Evolutionary conservation across 352 stramenopile genomes (phyloP).

Genomic region (Pythium rishiriense): DNA sequence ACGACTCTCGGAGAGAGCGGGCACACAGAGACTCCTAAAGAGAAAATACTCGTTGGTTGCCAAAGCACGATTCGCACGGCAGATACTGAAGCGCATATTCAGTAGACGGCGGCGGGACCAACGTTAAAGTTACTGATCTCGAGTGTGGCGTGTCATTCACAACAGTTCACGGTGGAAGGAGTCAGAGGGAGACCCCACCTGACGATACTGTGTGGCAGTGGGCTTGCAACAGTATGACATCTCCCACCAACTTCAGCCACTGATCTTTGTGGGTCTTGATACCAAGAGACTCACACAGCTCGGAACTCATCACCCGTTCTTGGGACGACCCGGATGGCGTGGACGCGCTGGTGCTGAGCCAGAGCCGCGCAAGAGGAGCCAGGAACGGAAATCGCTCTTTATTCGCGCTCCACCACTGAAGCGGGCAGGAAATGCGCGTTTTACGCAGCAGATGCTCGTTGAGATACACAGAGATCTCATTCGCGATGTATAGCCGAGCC

Average conservation of each 20-base stretch:
- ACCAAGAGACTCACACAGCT: conserved; percentile 19
- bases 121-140: no score
- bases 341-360: conserved; percentile 35
- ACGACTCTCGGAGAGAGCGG: no score
- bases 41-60: no score
- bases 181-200: conserved; percentile 10
- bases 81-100: no score
- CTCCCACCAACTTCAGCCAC: conserved; percentile 10
- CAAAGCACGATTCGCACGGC: no score
- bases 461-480: conserved; percentile 45
- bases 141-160: no score
- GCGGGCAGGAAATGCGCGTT: conserved; percentile 38
- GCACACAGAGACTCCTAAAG: no score
- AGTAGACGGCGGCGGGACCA: no score
- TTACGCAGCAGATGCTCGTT: conserved; percentile 47
- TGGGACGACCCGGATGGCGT: neutral
- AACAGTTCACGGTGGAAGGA: no score
- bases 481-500: conserved; percentile 32
- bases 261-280: conserved; percentile 9
- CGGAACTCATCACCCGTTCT: neutral
- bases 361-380: conserved; percentile 37
- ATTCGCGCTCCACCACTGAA: conserved; percentile 50
- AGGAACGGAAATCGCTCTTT: conserved; percentile 46
- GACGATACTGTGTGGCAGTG: conserved; percentile 1
- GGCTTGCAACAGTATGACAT: conserved; percentile 12